Percentiles rank a stretch among this genome's conserved stretches.
These are phyloP conservation scores for Leishmania major DNA, from an alignment of 208 protist genomes.

Conservation along the genomic window DNA sequence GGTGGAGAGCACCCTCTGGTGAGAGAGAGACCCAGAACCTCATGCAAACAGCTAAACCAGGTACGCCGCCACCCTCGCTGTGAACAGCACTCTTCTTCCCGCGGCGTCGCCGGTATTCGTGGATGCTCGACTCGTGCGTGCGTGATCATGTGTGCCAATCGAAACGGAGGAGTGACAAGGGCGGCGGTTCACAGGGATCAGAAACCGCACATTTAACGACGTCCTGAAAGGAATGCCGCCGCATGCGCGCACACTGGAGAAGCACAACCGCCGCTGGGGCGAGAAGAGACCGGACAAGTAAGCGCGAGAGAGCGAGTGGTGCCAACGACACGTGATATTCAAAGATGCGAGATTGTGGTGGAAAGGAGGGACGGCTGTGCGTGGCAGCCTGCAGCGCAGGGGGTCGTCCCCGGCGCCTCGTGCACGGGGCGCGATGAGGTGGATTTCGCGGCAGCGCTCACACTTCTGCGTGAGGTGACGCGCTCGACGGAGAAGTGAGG, in stretches of 20 bases:
- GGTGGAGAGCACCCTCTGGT: neutral
- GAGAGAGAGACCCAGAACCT: neutral
- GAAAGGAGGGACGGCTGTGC: neutral
- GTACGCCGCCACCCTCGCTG: neutral
- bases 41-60: neutral
- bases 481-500: neutral
- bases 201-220: neutral
- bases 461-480: neutral
- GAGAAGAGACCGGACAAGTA: neutral
- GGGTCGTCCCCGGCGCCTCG: neutral
- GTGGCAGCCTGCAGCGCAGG: neutral
- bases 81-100: neutral
- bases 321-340: neutral
- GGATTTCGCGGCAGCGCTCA: neutral
- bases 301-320: neutral
- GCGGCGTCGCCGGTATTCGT: neutral
- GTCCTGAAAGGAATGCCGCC: neutral
- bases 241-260: neutral
- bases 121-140: neutral
- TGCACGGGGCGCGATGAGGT: neutral
- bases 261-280: neutral
- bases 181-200: neutral
- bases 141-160: neutral
- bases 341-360: neutral
- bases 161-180: neutral